Evolutionary conservation across 2,329 filamentous ascomycete species (phyloP).

Genomic region (Fusarium oligoseptatum): DNA sequence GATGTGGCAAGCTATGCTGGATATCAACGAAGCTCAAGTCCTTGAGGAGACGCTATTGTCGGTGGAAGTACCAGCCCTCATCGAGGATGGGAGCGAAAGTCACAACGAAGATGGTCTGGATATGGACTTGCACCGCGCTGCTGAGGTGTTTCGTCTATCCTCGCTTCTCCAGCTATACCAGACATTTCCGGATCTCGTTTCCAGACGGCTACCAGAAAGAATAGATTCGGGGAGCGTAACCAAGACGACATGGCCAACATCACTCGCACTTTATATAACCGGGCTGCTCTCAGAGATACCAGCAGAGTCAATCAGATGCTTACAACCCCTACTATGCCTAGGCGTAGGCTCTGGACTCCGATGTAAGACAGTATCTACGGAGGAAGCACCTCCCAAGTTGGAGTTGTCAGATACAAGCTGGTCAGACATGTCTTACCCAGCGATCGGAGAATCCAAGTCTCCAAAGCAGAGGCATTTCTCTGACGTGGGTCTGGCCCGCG

Average conservation of each 20-base stretch:
- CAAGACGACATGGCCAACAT: slow-evolving; percentile 29
- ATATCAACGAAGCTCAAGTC: slow-evolving; percentile 35
- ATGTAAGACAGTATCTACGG: slow-evolving; percentile 14
- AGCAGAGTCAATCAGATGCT: slow-evolving; percentile 24
- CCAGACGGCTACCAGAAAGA: slow-evolving; percentile 45
- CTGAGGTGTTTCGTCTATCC: slow-evolving; percentile 54
- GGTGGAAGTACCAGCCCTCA: slow-evolving; percentile 24
- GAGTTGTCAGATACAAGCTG: slow-evolving; percentile 6
- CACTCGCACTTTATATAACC: slow-evolving; percentile 28
- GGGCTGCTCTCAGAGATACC: slow-evolving; percentile 17
- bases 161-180: slow-evolving; percentile 56
- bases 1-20: slow-evolving; percentile 39
- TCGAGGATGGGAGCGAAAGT: neutral
- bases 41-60: slow-evolving; percentile 36
- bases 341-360: slow-evolving; percentile 24
- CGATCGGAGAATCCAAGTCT: neutral
- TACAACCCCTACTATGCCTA: slow-evolving; percentile 23
- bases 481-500: slow-evolving; percentile 18
- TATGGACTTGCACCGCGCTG: slow-evolving; percentile 50
- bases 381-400: slow-evolving; percentile 7
- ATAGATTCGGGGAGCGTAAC: slow-evolving; percentile 11
- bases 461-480: slow-evolving; percentile 1
- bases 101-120: slow-evolving; percentile 10
- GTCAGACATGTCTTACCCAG: neutral
- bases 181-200: slow-evolving; percentile 53